Percentiles rank a stretch among this genome's conserved stretches.
phyloP scores from a whole-genome alignment of 1,284 basidiomycete genomes.

The Ustilago esculenta region DNA sequence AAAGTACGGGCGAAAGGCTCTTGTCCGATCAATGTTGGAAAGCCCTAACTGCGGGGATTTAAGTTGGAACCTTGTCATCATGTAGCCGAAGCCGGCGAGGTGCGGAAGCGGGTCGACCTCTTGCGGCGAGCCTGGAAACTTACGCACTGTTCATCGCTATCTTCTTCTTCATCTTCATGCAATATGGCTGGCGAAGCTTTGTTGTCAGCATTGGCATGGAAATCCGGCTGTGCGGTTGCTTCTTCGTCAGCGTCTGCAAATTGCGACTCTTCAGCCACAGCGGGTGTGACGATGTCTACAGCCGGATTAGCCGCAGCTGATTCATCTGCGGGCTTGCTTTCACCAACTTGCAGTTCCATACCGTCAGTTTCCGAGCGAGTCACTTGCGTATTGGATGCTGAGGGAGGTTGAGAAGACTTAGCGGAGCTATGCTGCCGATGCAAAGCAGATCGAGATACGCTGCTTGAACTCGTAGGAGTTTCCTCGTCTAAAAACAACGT shows the following conservation, averaged over 20 bases:
- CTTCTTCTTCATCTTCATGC: constrained; percentile 25
- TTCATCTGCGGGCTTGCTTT: background rate
- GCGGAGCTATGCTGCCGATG: constrained; percentile 25
- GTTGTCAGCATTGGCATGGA: constrained; percentile 4
- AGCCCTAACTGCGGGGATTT: too few relatives aligned
- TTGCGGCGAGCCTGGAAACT: constrained; percentile 42
- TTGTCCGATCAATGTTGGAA: too few relatives aligned
- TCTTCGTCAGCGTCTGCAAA: constrained; percentile 49
- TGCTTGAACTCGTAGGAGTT: constrained; percentile 24
- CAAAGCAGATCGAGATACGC: constrained; percentile 30
- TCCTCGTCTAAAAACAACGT: background rate
- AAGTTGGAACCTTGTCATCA: too few relatives aligned
- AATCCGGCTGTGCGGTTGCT: background rate
- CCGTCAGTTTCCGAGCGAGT: constrained; percentile 17
- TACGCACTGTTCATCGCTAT: constrained; percentile 43
- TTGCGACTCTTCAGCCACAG: constrained; percentile 41
- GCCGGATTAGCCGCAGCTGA: background rate
- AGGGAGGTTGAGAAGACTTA: constrained; percentile 21
- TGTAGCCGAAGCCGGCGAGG: constrained; percentile 8
- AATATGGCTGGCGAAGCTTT: background rate
- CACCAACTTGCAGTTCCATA: background rate
- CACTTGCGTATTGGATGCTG: constrained; percentile 19
- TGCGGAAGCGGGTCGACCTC: constrained; percentile 38
- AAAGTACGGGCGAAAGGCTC: too few relatives aligned
- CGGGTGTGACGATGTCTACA: background rate